Evolutionary conservation across 1,284 basidiomycete species (phyloP).

Genomic region (Austroboletus olivaceoglutinosus): DNA sequence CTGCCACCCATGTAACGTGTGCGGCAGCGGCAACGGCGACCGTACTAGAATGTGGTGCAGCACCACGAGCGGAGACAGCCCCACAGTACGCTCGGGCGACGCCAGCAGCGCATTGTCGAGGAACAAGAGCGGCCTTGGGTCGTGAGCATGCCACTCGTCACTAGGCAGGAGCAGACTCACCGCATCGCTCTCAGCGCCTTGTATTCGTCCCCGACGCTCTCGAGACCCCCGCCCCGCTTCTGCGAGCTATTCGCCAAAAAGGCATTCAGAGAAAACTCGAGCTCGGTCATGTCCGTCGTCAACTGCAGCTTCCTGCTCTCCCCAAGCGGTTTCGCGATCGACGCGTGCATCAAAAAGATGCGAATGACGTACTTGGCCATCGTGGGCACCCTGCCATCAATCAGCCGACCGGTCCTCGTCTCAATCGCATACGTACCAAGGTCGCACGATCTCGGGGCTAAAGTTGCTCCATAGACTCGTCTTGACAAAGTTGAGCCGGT

Average conservation of each 20-base stretch:
- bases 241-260: slow-evolving; percentile 65
- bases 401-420: slow-evolving; percentile 1
- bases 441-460: slow-evolving; percentile 65
- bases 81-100: slow-evolving; percentile 62
- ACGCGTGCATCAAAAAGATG: slow-evolving; percentile 86
- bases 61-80: slow-evolving; percentile 79
- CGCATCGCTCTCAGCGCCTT: slow-evolving; percentile 76
- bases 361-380: slow-evolving; percentile 76
- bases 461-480: slow-evolving; percentile 71
- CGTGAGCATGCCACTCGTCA: slow-evolving; percentile 1
- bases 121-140: slow-evolving; percentile 77
- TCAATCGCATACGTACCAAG: slow-evolving; percentile 53
- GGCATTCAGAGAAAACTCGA: slow-evolving; percentile 85
- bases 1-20: slow-evolving; percentile 86
- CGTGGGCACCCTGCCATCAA: slow-evolving; percentile 52
- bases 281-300: slow-evolving; percentile 92
- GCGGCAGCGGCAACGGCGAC: slow-evolving; percentile 80
- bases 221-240: slow-evolving; percentile 63
- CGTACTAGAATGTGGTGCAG: slow-evolving; percentile 92
- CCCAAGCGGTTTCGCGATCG: slow-evolving; percentile 82
- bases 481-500: slow-evolving; percentile 81
- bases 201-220: slow-evolving; percentile 79
- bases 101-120: slow-evolving; percentile 72
- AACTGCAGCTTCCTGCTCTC: slow-evolving; percentile 90
- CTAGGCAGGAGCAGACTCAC: slow-evolving; percentile 40